Conservation (phyloP, 257 asterid species). For the Coffea canephora region DNA sequence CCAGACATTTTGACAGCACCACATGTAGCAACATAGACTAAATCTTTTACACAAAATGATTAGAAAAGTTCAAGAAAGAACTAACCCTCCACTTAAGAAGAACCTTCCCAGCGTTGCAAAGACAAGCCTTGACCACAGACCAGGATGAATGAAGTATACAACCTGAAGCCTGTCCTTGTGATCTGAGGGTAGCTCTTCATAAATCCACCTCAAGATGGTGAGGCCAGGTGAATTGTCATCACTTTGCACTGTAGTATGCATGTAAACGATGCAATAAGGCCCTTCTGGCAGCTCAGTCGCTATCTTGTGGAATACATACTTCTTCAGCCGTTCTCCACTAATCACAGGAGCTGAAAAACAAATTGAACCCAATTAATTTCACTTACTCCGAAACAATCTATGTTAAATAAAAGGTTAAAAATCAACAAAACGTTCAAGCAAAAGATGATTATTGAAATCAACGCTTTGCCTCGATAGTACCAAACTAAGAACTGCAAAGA, state of each 20-base stretch:
- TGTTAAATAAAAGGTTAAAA: neutral
- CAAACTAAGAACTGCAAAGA: neutral
- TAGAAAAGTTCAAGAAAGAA: slow-evolving; percentile 5
- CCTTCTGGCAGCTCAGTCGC: slow-evolving; percentile 62
- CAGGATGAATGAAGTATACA: slow-evolving; percentile 91
- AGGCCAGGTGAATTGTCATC: slow-evolving; percentile 91
- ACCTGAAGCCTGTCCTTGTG: slow-evolving; percentile 78
- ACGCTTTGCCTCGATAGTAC: neutral
- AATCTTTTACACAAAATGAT: neutral
- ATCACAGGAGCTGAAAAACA: slow-evolving; percentile 57
- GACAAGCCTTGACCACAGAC: slow-evolving; percentile 77
- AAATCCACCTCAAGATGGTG: slow-evolving; percentile 87
- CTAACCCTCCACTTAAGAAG: slow-evolving; percentile 90
- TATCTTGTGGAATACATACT: slow-evolving; percentile 64
- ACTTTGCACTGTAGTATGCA: slow-evolving; percentile 76
- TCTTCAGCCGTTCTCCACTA: slow-evolving; percentile 78
- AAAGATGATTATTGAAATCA: neutral
- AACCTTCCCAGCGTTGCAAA: slow-evolving; percentile 89
- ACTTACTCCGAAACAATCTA: neutral
- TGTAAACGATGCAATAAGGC: slow-evolving; percentile 85
- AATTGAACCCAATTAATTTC: neutral
- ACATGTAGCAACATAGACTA: neutral
- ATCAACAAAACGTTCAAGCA: neutral
- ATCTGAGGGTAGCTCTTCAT: slow-evolving; percentile 73
- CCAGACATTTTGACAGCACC: neutral